Conservation (phyloP, 2,329 filamentous ascomycete genomes). For the Aspergillus japonicus region DNA sequence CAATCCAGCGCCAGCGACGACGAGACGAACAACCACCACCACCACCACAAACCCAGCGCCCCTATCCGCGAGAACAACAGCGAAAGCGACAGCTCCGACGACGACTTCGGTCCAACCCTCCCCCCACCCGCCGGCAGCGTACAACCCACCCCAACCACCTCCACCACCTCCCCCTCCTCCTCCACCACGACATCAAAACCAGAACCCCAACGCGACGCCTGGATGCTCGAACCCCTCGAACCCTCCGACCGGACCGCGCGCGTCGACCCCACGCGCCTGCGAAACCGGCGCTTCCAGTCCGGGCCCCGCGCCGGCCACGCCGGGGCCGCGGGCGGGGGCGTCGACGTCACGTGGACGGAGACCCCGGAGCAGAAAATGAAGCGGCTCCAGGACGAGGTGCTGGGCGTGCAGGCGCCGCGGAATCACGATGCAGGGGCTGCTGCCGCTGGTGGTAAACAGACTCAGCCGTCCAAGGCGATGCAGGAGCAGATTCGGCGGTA, state of each 20-base stretch:
- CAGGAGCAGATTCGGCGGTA: constrained; percentile 55
- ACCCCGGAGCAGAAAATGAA: constrained; percentile 84
- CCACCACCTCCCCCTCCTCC: neutral
- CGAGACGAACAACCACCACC: constrained; percentile 38
- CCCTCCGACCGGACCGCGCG: constrained; percentile 55
- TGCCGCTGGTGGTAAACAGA: constrained; percentile 10
- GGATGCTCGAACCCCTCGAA: constrained; percentile 73
- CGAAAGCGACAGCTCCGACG: constrained; percentile 30
- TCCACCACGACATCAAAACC: constrained; percentile 21
- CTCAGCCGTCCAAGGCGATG: constrained; percentile 44
- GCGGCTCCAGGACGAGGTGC: constrained; percentile 74
- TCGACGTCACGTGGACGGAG: constrained; percentile 77
- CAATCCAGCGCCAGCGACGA: constrained; percentile 17
- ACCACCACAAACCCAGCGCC: constrained; percentile 11
- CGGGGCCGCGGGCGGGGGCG: constrained; percentile 23
- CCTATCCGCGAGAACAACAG: constrained; percentile 6
- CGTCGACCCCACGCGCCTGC: constrained; percentile 79
- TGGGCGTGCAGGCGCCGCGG: constrained; percentile 57
- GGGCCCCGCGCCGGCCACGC: constrained; percentile 54
- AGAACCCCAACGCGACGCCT: constrained; percentile 68
- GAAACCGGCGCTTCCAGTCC: constrained; percentile 78
- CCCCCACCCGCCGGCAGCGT: constrained; percentile 29
- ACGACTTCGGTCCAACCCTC: constrained; percentile 44
- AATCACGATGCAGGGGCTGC: constrained; percentile 20
- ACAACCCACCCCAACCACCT: neutral